Conservation (phyloP, 2,329 filamentous ascomycete species). For the Cyphellophora europaea region DNA sequence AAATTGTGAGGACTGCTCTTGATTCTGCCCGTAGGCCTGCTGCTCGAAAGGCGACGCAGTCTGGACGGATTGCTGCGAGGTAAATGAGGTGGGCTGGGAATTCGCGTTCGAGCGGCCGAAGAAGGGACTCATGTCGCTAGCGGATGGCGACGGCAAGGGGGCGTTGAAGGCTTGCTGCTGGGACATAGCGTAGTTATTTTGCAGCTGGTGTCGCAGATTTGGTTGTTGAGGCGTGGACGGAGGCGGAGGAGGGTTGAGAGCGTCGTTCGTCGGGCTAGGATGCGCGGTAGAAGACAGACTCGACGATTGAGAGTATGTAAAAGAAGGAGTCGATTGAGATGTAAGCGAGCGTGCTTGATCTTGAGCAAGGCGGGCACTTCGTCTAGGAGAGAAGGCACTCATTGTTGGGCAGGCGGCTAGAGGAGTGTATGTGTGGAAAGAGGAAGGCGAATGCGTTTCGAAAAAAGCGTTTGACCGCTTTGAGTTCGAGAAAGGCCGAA, state of each 20-base stretch:
- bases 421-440: neutral
- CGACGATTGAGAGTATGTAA: constrained; percentile 15
- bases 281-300: constrained; percentile 18
- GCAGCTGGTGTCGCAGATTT: constrained; percentile 9
- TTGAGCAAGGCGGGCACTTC: constrained; percentile 16
- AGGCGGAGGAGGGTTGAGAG: constrained; percentile 11
- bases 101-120: constrained; percentile 11
- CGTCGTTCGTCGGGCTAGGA: constrained; percentile 17
- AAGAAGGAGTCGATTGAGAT: constrained; percentile 11
- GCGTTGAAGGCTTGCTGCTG: constrained; percentile 13
- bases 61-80: constrained; percentile 10
- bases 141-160: constrained; percentile 19
- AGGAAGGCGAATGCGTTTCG: constrained; percentile 1
- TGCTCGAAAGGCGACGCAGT: constrained; percentile 11
- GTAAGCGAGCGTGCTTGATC: constrained; percentile 5
- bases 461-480: too few relatives aligned
- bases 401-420: constrained; percentile 9
- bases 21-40: constrained; percentile 10
- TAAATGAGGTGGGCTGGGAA: constrained; percentile 13
- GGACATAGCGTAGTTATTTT: constrained; percentile 13
- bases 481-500: constrained; percentile 1
- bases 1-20: constrained; percentile 10
- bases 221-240: constrained; percentile 11
- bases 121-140: constrained; percentile 15
- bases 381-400: constrained; percentile 13